A percentile compares a stretch with the other conserved stretches of the same genome.
These are phyloP conservation scores for Podospora fimiseda DNA, from an alignment of 495 filamentous ascomycete genomes.

Conservation along the genomic window DNA sequence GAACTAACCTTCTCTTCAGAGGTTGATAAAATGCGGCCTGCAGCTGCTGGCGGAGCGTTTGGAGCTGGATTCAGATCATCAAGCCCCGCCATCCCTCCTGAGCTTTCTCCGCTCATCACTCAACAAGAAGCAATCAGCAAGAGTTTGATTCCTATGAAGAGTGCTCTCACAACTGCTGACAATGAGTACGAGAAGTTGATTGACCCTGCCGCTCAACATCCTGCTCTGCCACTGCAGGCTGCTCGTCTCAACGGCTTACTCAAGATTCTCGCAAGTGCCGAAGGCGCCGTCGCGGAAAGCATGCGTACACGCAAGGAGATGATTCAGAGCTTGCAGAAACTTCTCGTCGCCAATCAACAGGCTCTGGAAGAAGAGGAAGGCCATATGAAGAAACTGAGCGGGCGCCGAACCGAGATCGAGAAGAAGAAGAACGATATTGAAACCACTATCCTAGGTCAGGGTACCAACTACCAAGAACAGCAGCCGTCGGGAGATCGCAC, in stretches of 20 bases:
- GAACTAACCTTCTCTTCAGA: slow-evolving; percentile 45
- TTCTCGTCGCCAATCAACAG: slow-evolving; percentile 67
- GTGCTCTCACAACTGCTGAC: slow-evolving; percentile 59
- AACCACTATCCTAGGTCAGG: slow-evolving; percentile 75
- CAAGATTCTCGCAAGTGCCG: slow-evolving; percentile 82
- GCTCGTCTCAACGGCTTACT: slow-evolving; percentile 81
- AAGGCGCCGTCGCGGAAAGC: slow-evolving; percentile 81
- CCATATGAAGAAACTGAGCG: slow-evolving; percentile 50
- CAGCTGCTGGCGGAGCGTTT: slow-evolving; percentile 53
- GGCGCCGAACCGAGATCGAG: slow-evolving; percentile 61
- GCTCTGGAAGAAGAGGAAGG: slow-evolving; percentile 62
- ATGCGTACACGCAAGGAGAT: slow-evolving; percentile 79
- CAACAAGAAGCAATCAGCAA: slow-evolving; percentile 69
- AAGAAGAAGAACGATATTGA: slow-evolving; percentile 79
- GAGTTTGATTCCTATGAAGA: slow-evolving; percentile 54
- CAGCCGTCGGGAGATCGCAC: slow-evolving; percentile 24
- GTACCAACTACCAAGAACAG: slow-evolving; percentile 41
- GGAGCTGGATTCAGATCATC: slow-evolving; percentile 55
- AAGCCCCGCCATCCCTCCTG: slow-evolving; percentile 57
- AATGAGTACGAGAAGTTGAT: slow-evolving; percentile 76
- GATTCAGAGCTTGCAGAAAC: slow-evolving; percentile 72
- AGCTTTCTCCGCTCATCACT: slow-evolving; percentile 66
- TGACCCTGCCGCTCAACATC: slow-evolving; percentile 56
- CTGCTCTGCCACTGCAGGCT: slow-evolving; percentile 81
- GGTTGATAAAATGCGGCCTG: slow-evolving; percentile 68